These are phyloP conservation scores for Paecilomyces niveus DNA, from an alignment of 2,329 filamentous ascomycete genomes.

Conservation along the genomic window DNA sequence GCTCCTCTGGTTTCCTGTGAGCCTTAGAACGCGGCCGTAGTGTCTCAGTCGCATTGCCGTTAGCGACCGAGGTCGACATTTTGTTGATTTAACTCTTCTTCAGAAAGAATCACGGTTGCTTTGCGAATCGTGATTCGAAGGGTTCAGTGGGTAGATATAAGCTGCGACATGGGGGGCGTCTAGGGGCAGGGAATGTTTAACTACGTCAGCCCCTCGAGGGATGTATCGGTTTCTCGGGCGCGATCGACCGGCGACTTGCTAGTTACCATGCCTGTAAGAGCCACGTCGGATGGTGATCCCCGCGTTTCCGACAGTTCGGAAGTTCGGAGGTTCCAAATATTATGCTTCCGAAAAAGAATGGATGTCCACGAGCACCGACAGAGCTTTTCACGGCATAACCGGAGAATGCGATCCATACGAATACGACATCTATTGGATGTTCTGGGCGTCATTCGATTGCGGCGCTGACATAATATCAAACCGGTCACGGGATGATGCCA, in stretches of 20 bases:
- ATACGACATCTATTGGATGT: background rate
- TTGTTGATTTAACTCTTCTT: conserved; percentile 6
- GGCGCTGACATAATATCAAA: background rate
- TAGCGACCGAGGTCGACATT: conserved; percentile 24
- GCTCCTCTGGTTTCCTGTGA: conserved; percentile 19
- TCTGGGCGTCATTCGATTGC: background rate
- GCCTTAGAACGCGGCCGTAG: conserved; percentile 28
- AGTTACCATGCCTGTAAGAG: background rate
- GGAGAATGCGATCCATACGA: background rate
- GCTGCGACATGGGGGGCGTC: background rate
- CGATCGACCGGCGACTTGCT: background rate
- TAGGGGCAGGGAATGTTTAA: background rate
- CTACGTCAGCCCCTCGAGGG: background rate
- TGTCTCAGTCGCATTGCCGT: conserved; percentile 16
- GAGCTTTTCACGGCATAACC: background rate
- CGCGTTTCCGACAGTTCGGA: background rate
- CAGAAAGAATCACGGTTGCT: background rate
- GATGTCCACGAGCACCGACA: background rate
- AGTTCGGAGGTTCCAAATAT: background rate
- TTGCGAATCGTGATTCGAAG: background rate
- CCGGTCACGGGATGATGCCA: background rate
- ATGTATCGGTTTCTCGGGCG: conserved; percentile 10
- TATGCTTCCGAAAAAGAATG: background rate
- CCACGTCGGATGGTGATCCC: background rate
- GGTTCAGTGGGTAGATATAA: background rate